Evolutionary conservation across 768 basidiomycete species (phyloP).

Genomic region (Calocybe indica): DNA sequence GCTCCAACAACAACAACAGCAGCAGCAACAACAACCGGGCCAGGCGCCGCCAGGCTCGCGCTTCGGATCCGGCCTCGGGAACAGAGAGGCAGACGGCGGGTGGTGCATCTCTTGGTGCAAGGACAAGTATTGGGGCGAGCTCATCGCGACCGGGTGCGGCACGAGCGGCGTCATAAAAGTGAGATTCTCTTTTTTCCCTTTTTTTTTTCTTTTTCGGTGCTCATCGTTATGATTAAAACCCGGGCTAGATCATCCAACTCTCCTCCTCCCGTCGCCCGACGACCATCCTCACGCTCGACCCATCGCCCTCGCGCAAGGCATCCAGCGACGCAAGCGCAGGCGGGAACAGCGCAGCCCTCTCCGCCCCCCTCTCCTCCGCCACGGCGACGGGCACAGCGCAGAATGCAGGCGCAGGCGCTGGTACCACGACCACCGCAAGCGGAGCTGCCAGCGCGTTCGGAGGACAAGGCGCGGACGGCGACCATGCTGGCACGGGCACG

Average conservation of each 20-base stretch:
- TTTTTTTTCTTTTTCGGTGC: not conserved
- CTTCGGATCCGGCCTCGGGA: slow-evolving; percentile 34
- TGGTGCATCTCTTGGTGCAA: slow-evolving; percentile 97
- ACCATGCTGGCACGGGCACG: no score
- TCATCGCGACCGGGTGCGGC: slow-evolving; percentile 76
- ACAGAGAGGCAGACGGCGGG: slow-evolving; percentile 82
- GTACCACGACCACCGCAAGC: slow-evolving; percentile 10
- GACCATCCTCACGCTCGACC: slow-evolving; percentile 56
- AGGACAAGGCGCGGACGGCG: no score
- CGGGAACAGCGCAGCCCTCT: no score
- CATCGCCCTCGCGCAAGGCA: slow-evolving; percentile 25
- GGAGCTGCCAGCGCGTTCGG: slow-evolving; percentile 4
- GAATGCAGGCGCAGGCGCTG: no score
- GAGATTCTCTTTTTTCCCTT: slow-evolving; percentile 10
- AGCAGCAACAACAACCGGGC: slow-evolving; percentile 9
- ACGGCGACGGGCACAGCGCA: no score
- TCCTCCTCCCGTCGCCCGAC: slow-evolving; percentile 62
- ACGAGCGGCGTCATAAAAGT: slow-evolving; percentile 75
- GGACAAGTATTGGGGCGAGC: slow-evolving; percentile 92
- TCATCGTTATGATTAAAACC: not conserved
- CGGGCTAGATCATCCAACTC: slow-evolving; percentile 64
- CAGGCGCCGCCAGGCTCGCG: not conserved
- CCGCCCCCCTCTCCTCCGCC: no score
- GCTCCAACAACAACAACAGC: slow-evolving; percentile 23
- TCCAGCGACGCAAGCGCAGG: no score